Evolutionary conservation across 2,329 filamentous ascomycete genomes (phyloP), one percentile per base, ranked within the genome.

Genomic region (Fusarium guadeloupense): DNA sequence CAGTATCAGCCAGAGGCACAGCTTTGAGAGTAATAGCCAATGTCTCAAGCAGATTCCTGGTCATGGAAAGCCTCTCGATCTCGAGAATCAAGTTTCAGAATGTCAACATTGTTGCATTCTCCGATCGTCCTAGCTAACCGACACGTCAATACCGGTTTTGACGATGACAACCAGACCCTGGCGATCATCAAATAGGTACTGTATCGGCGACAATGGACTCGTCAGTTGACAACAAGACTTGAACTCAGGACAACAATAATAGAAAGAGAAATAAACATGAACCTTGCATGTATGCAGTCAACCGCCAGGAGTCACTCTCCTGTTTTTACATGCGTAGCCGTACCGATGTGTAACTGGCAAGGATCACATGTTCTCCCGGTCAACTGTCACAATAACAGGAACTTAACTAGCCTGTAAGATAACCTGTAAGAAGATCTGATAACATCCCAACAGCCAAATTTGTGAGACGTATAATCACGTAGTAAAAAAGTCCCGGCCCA

Each of bases 351-450:
- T 50, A 13, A 37, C 28, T 41, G 34, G 41, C 54, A 44, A 38
- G 54, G 54, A 33, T 31, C 26, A 54, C 39, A 34, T 30, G n/a
- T 35, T 39, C 25, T 25, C 17, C 40, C 54, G 35, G 34, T 59
- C 55, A 52, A 34, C 30, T 46, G 42, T 53, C 55, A 56, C 25
- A 60, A 56, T 44, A 54, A 37, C 38, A 53, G 42, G 25, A 30
- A 38, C 42, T 45, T 39, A 34, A 19, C 40, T 51, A 34, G 26
- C 46, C 45, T 48, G 21, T 47, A 28, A 34, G 28, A 60, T 51
- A 34, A 23, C 46, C 45, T 48, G 21, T 47, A 28, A 34, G 28
- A 60, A 47, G 55, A 59, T 57, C 50, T 47, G 44, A 55, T 61
- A 64, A 58, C 44, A 48, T 42, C 26, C 41, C 16, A 35, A 42